phyloP scores from a whole-genome alignment of 257 asterid species.

The Penstemon newberryi region DNA sequence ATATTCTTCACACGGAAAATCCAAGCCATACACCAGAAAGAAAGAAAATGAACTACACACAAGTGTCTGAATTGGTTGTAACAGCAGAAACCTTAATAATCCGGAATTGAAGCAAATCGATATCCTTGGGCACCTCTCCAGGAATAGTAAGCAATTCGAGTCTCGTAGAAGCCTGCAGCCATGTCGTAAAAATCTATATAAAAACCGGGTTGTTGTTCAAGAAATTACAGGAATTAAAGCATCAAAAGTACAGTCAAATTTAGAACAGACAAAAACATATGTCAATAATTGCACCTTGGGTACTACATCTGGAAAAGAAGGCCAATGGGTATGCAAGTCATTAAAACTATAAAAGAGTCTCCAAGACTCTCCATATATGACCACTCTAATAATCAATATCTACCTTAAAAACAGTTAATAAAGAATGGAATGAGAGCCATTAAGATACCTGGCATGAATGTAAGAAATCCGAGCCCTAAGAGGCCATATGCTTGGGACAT shows the following conservation, averaged over 20 bases:
- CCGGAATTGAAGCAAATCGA: conserved; percentile 72
- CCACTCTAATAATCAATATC: not conserved
- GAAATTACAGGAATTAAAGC: not conserved
- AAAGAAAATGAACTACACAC: not conserved
- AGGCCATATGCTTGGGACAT: conserved; percentile 81
- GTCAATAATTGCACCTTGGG: not conserved
- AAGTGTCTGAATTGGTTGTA: not conserved
- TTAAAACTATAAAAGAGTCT: not conserved
- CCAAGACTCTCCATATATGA: conserved; percentile 5
- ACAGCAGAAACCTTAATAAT: conserved; percentile 47
- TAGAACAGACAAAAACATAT: not conserved
- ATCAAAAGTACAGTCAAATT: not conserved
- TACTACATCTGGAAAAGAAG: not conserved
- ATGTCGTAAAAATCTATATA: not conserved
- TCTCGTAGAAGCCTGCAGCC: conserved; percentile 66
- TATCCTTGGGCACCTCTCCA: conserved; percentile 69
- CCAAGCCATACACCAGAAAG: conserved; percentile 11
- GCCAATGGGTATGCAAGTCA: too few relatives aligned
- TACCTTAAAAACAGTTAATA: not conserved
- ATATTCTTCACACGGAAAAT: not conserved
- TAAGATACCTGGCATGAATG: conserved; percentile 78
- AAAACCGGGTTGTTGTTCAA: not conserved
- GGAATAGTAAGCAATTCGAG: conserved; percentile 55
- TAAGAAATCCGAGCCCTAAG: conserved; percentile 72
- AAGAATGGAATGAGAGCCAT: not conserved